Conservation (phyloP, 2,329 filamentous ascomycete species). For the Colletotrichum sp. region DNA sequence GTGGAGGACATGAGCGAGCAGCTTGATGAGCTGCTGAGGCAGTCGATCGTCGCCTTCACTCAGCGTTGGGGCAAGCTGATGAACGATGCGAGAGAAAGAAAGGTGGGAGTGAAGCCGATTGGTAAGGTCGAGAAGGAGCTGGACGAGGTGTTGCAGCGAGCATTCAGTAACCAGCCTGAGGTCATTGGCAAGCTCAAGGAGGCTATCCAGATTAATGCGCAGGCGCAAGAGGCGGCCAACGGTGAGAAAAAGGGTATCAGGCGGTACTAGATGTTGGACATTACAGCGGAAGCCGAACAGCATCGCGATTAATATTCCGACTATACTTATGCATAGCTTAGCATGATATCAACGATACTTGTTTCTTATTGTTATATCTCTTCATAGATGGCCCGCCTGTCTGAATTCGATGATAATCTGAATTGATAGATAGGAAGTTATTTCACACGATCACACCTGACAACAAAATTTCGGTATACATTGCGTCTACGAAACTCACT, state of each 20-base stretch:
- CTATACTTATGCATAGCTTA: not conserved
- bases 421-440: not conserved
- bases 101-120: constrained; percentile 53
- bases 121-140: constrained; percentile 61
- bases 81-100: constrained; percentile 52
- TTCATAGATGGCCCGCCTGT: not conserved
- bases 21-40: constrained; percentile 65
- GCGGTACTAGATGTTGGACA: constrained; percentile 7
- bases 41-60: constrained; percentile 68
- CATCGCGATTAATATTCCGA: not conserved
- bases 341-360: not conserved
- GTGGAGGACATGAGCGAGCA: constrained; percentile 68
- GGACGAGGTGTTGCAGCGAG: constrained; percentile 59
- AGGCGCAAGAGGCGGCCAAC: constrained; percentile 53
- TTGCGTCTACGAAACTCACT: not conserved
- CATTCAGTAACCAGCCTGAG: constrained; percentile 65
- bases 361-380: not conserved
- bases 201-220: constrained; percentile 61
- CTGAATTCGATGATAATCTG: not conserved
- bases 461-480: not conserved
- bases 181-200: constrained; percentile 65
- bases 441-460: not conserved
- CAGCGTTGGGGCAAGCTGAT: constrained; percentile 61
- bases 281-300: not conserved
- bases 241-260: constrained; percentile 34